phyloP scores from a whole-genome alignment of 768 basidiomycete genomes.

The Tricholoma bakamatsutake region DNA sequence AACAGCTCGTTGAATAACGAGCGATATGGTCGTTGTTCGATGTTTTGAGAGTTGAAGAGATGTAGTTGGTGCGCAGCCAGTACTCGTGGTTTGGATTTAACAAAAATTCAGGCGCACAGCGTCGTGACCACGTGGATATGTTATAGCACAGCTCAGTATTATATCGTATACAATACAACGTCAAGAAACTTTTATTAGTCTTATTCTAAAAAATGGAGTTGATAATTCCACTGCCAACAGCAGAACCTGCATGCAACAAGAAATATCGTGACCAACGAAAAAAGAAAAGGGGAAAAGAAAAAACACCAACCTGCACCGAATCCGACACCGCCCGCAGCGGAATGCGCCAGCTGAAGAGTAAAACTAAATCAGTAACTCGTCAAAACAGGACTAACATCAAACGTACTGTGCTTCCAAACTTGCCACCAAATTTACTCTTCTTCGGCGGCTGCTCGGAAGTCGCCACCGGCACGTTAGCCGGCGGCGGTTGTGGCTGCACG shows the following conservation, averaged over 20 bases:
- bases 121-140: background rate
- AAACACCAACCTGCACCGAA: constrained; percentile 62
- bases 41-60: background rate
- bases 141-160: too few species aligned
- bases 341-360: constrained; percentile 42
- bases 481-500: constrained; percentile 32
- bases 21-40: background rate
- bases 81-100: background rate
- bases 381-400: background rate
- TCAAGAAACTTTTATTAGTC: background rate
- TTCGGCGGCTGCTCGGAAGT: constrained; percentile 41
- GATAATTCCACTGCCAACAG: constrained; percentile 46
- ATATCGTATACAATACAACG: background rate
- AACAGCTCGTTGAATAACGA: background rate
- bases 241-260: constrained; percentile 29
- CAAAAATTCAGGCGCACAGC: background rate
- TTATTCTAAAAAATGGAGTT: constrained; percentile 32
- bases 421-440: constrained; percentile 49
- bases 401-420: constrained; percentile 52
- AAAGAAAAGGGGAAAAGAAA: background rate
- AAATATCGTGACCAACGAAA: background rate
- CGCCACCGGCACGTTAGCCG: constrained; percentile 28
- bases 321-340: constrained; percentile 66
- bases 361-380: background rate
- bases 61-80: background rate